Evolutionary conservation across 331 rosid genomes (phyloP), one percentile per base, ranked within the genome.

Genomic region (Quercus lobata): DNA sequence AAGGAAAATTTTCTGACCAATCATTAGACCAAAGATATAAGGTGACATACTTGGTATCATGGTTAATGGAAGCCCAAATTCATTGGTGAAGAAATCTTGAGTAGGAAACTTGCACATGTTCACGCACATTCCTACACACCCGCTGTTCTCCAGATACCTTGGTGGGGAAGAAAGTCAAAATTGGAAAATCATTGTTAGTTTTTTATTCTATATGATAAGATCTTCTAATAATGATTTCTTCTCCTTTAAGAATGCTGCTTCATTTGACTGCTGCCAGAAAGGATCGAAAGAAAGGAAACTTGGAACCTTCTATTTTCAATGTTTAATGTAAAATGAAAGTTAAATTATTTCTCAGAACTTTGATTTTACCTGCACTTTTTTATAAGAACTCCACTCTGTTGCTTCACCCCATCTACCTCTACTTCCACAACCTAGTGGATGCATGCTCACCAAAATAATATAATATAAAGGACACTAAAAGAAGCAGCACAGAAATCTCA

Each of bases 81-180:
- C 99, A 52, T 93, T 86, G 12, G 98, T 93, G 91, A 93, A 95
- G 89, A 95, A 95, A 87, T 95, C 97, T 91, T 93, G 98, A 61
- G 99, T 91, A 10, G 98, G 99, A 77, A 91, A 84, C 86, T 95
- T 95, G 98, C 98, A 93, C 99, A 95, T 95, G 78, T 95, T 95
- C 87, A 95, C 93, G 57, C 99, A 95, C 99, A 88, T 89, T 75
- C 98, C 97, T 15, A 93, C 98, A 71, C 99, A 95, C 14, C 98
- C 99, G 72, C 96, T 95, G 81, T 91, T 93, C 88, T 95, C 99
- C 83, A 95, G 74, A 91, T 95, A 93, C 94, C 99, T 95, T 18
- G 16, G 66, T 60, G 15, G 52, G 57, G 21, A 74, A 46, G 1
- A 52, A 25, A 35, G 19, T 15, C 3, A 35, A 53, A 35, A 16